Base-by-base conservation (phyloP, 148 eudicot species). In the Camellia sinensis region DNA sequence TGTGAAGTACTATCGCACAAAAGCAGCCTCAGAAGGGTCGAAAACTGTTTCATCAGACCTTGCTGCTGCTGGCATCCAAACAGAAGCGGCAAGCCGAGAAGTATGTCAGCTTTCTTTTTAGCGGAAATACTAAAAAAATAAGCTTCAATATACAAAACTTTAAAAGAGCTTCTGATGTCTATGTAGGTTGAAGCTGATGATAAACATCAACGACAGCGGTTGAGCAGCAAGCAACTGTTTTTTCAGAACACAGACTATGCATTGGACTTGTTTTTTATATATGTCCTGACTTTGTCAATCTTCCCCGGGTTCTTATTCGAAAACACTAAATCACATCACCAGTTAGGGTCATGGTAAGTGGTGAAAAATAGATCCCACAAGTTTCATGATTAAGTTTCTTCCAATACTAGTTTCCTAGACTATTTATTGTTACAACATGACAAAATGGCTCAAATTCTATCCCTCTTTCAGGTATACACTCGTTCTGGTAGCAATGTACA, bases 261-360 rank as follows among this genome's bases (percentile, higher is more conserved):
- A 56, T 43, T 91, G 29, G 94, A 86, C 69, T 77, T 93, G 81
- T 91, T 52, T 71, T 72, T 91, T 6, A 91, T 91, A 21, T 93
- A 90, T 46, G 91, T 82, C 29, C 82, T 93, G 45, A 91, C 95
- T 64, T 52, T 93, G 61, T 93, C 95, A 2, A 91, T 93, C 53
- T 93, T 93, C 79, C 97, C 97, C 5, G 95, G 97, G 7, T 93
- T 93, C 63, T 80, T 91, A 22, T 91, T 79, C 56, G 97, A 93
- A 84, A 86, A 93, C 72, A 93, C 97, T 0, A 95, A 95, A 71
- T 1, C 18, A 0, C 93, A 93, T 84, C 93, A 90, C 82, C 37
- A 45, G 14, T 69, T 93, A 59, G 97, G 97, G 14, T 65, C 80
- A 0, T 91, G 97, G 97, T 92, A 88, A 68, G 83, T 87, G 56